Evolutionary conservation across 768 basidiomycete species (phyloP).

Genomic region (Cantharellus cinnabarinus): DNA sequence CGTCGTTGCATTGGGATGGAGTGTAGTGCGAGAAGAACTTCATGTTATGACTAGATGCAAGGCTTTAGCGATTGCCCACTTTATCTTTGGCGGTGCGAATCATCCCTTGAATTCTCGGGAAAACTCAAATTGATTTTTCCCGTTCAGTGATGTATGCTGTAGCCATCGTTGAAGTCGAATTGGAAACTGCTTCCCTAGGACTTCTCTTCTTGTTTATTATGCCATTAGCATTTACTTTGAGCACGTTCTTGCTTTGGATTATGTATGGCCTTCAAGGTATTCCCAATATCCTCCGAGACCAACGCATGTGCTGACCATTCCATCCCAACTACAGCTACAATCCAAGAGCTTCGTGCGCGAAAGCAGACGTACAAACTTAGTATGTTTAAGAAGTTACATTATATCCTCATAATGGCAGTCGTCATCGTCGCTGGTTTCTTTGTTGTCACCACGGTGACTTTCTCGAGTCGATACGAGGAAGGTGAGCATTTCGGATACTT

Average conservation of each 20-base stretch:
- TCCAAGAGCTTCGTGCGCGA: conserved; percentile 61
- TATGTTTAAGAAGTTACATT: conserved; percentile 78
- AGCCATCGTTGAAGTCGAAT: conserved; percentile 80
- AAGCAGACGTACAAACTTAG: conserved; percentile 71
- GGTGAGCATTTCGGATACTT: conserved; percentile 25
- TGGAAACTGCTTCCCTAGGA: conserved; percentile 77
- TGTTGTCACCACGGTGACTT: conserved; percentile 74
- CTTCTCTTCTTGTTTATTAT: conserved; percentile 77
- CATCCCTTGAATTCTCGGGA: not conserved
- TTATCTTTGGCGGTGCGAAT: conserved; percentile 74
- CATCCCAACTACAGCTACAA: conserved; percentile 39
- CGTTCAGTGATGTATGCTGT: conserved; percentile 68
- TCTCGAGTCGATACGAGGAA: conserved; percentile 81
- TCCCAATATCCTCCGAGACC: conserved; percentile 2
- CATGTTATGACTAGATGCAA: conserved; percentile 79
- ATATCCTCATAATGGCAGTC: conserved; percentile 66
- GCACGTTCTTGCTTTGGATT: conserved; percentile 91
- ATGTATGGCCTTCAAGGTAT: conserved; percentile 54
- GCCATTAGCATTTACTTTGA: conserved; percentile 87
- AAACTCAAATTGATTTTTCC: not conserved
- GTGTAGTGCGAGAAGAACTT: conserved; percentile 76
- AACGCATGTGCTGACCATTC: not conserved
- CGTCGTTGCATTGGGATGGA: conserved; percentile 79
- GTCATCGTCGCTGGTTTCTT: conserved; percentile 76
- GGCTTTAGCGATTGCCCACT: conserved; percentile 64